Percentiles rank a stretch among this genome's conserved stretches.
These are phyloP conservation scores for Anthoceros angustus DNA, from an alignment of 225 moss, liverwort and hornwort genomes.

Conservation along the genomic window DNA sequence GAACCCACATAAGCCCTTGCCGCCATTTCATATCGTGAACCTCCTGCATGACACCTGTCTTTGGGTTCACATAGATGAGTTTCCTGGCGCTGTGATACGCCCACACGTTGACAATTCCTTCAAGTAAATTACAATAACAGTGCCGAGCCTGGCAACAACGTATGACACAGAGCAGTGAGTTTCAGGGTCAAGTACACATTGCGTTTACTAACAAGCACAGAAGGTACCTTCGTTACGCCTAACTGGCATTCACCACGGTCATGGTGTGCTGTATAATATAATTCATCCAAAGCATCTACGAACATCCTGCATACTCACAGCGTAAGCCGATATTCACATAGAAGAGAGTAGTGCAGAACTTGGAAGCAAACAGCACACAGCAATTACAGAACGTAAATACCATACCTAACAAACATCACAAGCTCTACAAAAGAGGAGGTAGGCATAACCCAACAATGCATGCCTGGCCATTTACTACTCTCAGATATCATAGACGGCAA, in stretches of 20 bases:
- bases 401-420: conserved; percentile 68
- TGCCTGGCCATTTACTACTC: conserved; percentile 60
- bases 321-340: background rate
- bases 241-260: conserved; percentile 69
- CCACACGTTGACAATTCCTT: conserved; percentile 82
- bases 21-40: conserved; percentile 50
- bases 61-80: conserved; percentile 60
- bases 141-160: conserved; percentile 34
- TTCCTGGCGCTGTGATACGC: conserved; percentile 78
- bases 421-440: conserved; percentile 74
- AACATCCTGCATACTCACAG: conserved; percentile 44
- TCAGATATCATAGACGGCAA: conserved; percentile 73
- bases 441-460: conserved; percentile 86
- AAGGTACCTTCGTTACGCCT: conserved; percentile 3
- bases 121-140: conserved; percentile 79
- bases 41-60: conserved; percentile 59
- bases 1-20: conserved; percentile 54
- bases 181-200: background rate
- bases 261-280: conserved; percentile 48
- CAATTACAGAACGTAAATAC: background rate
- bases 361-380: no score
- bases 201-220: background rate
- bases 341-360: background rate
- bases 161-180: background rate
- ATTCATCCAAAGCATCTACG: conserved; percentile 65